A percentile compares a stretch with the other conserved stretches of the same genome.
Evolutionary conservation across 2,329 filamentous ascomycete species (phyloP).

Genomic region (Thelonectria blattea): DNA sequence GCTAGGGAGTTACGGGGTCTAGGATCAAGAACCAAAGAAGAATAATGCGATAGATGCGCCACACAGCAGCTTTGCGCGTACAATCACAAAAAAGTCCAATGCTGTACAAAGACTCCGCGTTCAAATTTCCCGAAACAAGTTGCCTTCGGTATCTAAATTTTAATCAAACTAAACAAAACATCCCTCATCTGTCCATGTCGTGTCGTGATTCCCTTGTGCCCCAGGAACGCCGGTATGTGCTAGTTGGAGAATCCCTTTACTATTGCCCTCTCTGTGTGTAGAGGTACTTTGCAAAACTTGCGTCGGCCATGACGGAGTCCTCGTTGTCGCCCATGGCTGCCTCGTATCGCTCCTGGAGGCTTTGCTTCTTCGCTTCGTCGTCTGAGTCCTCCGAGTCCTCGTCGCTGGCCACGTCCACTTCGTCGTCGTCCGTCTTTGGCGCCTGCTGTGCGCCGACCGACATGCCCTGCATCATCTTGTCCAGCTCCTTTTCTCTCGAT

Average conservation of each 20-base stretch:
- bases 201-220: conserved; percentile 19
- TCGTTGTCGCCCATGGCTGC: conserved; percentile 70
- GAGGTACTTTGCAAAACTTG: conserved; percentile 68
- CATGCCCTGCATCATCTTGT: conserved; percentile 96
- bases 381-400: conserved; percentile 61
- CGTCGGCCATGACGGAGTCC: conserved; percentile 58
- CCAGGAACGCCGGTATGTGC: conserved; percentile 32
- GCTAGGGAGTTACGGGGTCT: conserved; percentile 36
- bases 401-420: conserved; percentile 62
- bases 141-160: conserved; percentile 35
- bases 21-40: conserved; percentile 26
- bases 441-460: conserved; percentile 47
- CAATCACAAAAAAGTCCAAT: conserved; percentile 17
- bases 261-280: conserved; percentile 49
- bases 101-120: conserved; percentile 20
- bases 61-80: conserved; percentile 21
- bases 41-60: conserved; percentile 18
- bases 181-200: conserved; percentile 20
- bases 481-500: conserved; percentile 79
- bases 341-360: conserved; percentile 77
- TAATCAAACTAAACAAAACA: conserved; percentile 22
- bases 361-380: conserved; percentile 66
- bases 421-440: conserved; percentile 51
- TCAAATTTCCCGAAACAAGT: conserved; percentile 24
- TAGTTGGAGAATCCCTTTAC: conserved; percentile 6